phyloP scores from a whole-genome alignment of 2,329 filamentous ascomycete species.

The Pestalotiopsis sp. region DNA sequence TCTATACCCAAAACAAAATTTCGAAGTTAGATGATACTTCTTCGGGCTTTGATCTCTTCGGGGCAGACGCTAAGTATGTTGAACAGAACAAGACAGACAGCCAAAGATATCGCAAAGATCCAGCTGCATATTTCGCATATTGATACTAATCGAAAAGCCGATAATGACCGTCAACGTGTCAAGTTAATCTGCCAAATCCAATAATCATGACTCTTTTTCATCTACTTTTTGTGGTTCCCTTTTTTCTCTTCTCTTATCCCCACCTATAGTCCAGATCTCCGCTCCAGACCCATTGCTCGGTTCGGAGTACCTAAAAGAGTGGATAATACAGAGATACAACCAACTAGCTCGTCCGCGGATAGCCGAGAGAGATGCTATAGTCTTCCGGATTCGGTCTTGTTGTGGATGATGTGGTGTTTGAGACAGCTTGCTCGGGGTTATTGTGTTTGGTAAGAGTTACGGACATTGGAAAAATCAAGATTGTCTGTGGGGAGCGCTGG shows the following conservation, averaged over 20 bases:
- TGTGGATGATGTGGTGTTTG: background rate
- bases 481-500: background rate
- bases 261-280: background rate
- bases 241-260: background rate
- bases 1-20: too few species aligned
- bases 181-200: too few species aligned
- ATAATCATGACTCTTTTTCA: background rate
- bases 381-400: slow-evolving; percentile 5
- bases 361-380: slow-evolving; percentile 2
- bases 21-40: too few species aligned
- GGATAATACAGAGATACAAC: background rate
- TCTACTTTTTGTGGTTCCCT: background rate
- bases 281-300: background rate
- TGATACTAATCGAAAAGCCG: too few species aligned
- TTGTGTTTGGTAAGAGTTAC: background rate
- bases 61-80: too few species aligned
- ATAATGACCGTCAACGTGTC: too few species aligned
- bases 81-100: too few species aligned
- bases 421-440: background rate
- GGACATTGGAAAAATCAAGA: background rate
- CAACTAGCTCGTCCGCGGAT: background rate
- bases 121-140: too few species aligned
- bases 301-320: background rate
- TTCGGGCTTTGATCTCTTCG: too few species aligned
- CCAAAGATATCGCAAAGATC: too few species aligned